Evolutionary conservation across 179 eudicot genomes (phyloP), one percentile per base, ranked within the genome.

Genomic region (Silene vulgaris): DNA sequence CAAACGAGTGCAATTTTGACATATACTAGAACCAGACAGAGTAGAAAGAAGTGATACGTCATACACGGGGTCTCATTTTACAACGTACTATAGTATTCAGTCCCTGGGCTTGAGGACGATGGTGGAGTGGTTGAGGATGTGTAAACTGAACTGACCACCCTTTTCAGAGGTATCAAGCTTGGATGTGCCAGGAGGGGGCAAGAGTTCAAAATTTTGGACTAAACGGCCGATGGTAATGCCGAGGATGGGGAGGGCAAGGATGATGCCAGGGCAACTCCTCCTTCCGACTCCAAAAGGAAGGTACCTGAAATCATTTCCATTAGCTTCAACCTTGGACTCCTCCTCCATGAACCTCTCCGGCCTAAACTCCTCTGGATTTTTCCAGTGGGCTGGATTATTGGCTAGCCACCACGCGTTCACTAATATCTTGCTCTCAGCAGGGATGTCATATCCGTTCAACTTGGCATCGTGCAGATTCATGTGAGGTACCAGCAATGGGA

Each of bases 261-360:
- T 52, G n/a, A 52, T 52, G 59, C 59, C 59, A 13, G 59, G 59
- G 59, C 59, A 52, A 1, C 59, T 52, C 59, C 59, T 52, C 4
- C 59, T 52, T 52, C 59, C 59, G n/a, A 52, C 59, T 14, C 59
- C 59, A 52, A 52, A 52, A 52, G 59, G 59, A 52, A 52, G 59
- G 59, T 52, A 52, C 59, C 59, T 52, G 59, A 52, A 52, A 4
- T 52, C 59, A 16, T 52, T 52, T 13, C 59, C 59, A 52, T 52
- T 52, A 52, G 59, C 59, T 12, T 52, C 59, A 13, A 52, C 59
- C 59, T 52, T 52, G 59, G 59, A 13, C 0, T 52, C 59, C 59
- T 52, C 59, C 2, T 52, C 59, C 59, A 52, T 13, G 59, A 52
- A 52, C 59, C 59, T 52, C 59, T 52, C 59, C 5, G 59, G 59